phyloP scores from a whole-genome alignment of 176 grass and related monocot species.

The Rhynchospora pubera region DNA sequence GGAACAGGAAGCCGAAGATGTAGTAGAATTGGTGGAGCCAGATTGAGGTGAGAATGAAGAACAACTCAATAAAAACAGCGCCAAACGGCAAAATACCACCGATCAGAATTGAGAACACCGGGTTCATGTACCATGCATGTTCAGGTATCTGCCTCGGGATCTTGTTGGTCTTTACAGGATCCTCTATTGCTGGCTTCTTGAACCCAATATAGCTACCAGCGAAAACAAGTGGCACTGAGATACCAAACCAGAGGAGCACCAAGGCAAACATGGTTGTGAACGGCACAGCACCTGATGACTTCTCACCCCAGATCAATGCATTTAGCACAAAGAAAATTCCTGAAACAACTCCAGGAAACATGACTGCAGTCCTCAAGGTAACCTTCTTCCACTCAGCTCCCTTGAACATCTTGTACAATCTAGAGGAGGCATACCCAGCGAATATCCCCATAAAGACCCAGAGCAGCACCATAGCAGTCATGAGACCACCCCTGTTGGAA shows the following conservation, averaged over 20 bases:
- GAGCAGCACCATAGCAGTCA: constrained; percentile 74
- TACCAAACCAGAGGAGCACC: constrained; percentile 88
- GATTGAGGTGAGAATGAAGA: constrained; percentile 96
- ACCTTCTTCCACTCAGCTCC: constrained; percentile 77
- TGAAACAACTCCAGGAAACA: constrained; percentile 53
- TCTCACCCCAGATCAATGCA: constrained; percentile 80
- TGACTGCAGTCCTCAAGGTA: constrained; percentile 58
- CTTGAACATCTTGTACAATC: constrained; percentile 74
- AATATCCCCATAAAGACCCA: constrained; percentile 89
- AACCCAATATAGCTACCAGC: constrained; percentile 78
- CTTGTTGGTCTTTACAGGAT: constrained; percentile 82
- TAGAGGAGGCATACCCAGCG: constrained; percentile 60
- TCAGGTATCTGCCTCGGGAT: constrained; percentile 67
- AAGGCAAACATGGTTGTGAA: constrained; percentile 93
- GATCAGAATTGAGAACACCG: constrained; percentile 55
- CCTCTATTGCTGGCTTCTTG: constrained; percentile 53
- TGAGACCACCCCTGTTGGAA: constrained; percentile 64
- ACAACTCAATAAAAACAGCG: constrained; percentile 89
- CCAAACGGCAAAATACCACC: constrained; percentile 93
- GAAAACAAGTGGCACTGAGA: constrained; percentile 70
- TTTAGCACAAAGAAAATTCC: constrained; percentile 80
- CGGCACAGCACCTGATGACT: constrained; percentile 67
- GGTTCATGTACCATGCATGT: constrained; percentile 94
- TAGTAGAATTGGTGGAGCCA: constrained; percentile 97
- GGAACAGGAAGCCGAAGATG: constrained; percentile 91